These are phyloP conservation scores for Tetracentron sinense DNA, from an alignment of 164 flowering plant species.

Conservation along the genomic window DNA sequence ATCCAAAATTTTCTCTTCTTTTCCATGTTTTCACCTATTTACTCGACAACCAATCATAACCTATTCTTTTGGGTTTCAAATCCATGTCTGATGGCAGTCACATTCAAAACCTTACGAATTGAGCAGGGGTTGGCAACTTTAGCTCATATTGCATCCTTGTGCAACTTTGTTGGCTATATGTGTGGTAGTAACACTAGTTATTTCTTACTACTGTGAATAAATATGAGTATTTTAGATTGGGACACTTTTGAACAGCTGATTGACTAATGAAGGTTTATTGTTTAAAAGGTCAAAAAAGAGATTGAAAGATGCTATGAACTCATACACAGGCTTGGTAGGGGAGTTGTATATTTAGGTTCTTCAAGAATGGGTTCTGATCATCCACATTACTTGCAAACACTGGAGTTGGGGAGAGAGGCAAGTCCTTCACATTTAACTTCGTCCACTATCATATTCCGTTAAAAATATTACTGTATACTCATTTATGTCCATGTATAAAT, in stretches of 20 bases:
- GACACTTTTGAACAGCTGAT: neutral
- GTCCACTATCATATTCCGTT: neutral
- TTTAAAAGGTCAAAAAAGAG: conserved; percentile 67
- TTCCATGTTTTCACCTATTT: too few species aligned
- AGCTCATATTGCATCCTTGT: neutral
- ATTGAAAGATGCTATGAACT: conserved; percentile 70
- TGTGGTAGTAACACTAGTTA: neutral
- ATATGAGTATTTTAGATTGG: neutral
- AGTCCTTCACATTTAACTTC: conserved; percentile 15
- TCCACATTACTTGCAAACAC: conserved; percentile 65
- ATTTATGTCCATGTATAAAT: neutral
- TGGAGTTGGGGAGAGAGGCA: conserved; percentile 73
- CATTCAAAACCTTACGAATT: too few species aligned
- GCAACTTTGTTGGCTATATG: neutral
- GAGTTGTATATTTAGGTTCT: conserved; percentile 85
- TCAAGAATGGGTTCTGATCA: conserved; percentile 69
- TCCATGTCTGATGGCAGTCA: too few species aligned
- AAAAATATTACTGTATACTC: neutral
- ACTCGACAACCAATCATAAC: too few species aligned
- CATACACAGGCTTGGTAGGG: conserved; percentile 79
- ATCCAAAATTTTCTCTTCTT: too few species aligned
- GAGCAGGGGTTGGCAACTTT: too few species aligned
- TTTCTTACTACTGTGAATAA: neutral
- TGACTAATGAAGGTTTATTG: conserved; percentile 10
- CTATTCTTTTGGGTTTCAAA: too few species aligned